These are phyloP conservation scores for Mycena polygramma DNA, from an alignment of 768 basidiomycete genomes.

Conservation along the genomic window DNA sequence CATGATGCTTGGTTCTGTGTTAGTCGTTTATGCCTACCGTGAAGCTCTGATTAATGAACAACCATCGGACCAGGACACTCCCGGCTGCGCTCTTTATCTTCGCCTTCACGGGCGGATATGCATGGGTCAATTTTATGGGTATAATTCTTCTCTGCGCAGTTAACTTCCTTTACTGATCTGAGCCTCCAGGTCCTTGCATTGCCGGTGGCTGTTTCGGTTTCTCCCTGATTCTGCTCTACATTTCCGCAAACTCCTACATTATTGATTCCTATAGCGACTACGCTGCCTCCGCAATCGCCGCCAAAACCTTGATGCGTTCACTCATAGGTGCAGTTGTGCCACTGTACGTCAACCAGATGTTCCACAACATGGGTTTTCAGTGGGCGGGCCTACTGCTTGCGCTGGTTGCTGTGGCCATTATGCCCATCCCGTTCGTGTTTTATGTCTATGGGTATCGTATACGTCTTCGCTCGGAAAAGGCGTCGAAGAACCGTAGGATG, in stretches of 20 bases:
- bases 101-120: slow-evolving; percentile 59
- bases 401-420: slow-evolving; percentile 47
- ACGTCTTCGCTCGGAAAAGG: slow-evolving; percentile 41
- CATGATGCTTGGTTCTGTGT: slow-evolving; percentile 58
- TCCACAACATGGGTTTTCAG: slow-evolving; percentile 56
- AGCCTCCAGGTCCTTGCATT: slow-evolving; percentile 47
- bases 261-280: slow-evolving; percentile 57
- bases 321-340: slow-evolving; percentile 54
- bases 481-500: slow-evolving; percentile 29
- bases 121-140: slow-evolving; percentile 55
- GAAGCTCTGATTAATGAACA: too few relatives aligned
- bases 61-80: slow-evolving; percentile 45
- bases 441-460: slow-evolving; percentile 57
- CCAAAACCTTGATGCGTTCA: slow-evolving; percentile 57
- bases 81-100: slow-evolving; percentile 58
- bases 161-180: not conserved
- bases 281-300: slow-evolving; percentile 61
- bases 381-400: slow-evolving; percentile 55
- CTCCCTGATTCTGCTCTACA: slow-evolving; percentile 58
- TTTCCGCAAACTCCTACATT: slow-evolving; percentile 60
- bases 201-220: slow-evolving; percentile 55
- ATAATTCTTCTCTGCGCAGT: not conserved
- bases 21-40: slow-evolving; percentile 23
- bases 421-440: slow-evolving; percentile 58
- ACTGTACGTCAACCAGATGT: slow-evolving; percentile 58